Conservation (phyloP, 192 early-diverging fungal genomes). For the Coemansia sp. region DNA sequence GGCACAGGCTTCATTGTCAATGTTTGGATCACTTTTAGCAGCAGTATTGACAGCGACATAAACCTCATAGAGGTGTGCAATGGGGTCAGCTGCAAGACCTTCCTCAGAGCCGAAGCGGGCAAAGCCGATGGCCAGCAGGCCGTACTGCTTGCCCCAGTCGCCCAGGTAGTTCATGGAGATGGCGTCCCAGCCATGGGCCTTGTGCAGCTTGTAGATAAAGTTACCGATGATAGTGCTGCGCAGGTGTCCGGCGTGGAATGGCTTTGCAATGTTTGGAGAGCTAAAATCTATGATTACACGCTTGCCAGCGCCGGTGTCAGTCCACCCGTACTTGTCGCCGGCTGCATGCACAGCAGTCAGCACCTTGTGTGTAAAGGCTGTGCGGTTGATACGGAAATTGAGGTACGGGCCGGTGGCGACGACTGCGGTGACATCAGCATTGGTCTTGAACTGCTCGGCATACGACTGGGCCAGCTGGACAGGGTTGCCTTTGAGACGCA, state of each 20-base stretch:
- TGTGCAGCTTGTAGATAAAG: constrained; percentile 81
- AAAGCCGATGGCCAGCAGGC: constrained; percentile 89
- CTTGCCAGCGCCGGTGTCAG: constrained; percentile 67
- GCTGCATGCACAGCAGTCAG: constrained; percentile 57
- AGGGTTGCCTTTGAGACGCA: constrained; percentile 69
- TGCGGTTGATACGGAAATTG: constrained; percentile 70
- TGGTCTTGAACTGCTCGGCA: constrained; percentile 63
- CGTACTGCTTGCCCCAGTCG: constrained; percentile 99
- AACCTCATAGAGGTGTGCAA: constrained; percentile 87
- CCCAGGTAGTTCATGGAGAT: constrained; percentile 96
- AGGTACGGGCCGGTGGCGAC: constrained; percentile 69
- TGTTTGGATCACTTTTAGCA: constrained; percentile 60
- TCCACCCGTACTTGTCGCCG: constrained; percentile 62
- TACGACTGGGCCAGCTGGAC: constrained; percentile 61
- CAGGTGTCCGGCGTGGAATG: constrained; percentile 97
- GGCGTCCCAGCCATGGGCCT: constrained; percentile 85
- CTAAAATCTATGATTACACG: constrained; percentile 87
- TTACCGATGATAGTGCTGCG: constrained; percentile 98
- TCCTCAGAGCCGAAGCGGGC: constrained; percentile 77
- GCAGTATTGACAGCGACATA: constrained; percentile 85
- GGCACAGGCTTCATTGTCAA: constrained; percentile 81
- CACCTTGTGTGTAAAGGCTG: constrained; percentile 55
- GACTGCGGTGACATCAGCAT: constrained; percentile 59
- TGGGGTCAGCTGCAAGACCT: constrained; percentile 78
- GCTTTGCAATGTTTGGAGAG: constrained; percentile 98